Evolutionary conservation across 2,329 filamentous ascomycete genomes (phyloP).

Genomic region (Fusarium transvaalense): DNA sequence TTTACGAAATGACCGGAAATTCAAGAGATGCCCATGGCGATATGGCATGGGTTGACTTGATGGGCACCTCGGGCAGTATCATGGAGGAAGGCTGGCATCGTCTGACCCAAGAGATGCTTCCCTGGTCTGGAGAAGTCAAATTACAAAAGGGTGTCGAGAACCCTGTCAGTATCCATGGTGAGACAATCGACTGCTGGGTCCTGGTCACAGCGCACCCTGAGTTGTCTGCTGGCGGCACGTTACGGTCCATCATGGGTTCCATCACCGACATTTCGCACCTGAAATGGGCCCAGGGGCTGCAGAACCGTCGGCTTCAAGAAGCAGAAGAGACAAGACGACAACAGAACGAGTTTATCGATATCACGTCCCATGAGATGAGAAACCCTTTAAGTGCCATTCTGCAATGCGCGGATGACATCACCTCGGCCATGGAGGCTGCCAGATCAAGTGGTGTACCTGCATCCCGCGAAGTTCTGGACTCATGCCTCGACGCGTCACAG

Average conservation of each 20-base stretch:
- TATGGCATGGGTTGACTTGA: conserved; percentile 58
- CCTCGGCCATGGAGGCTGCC: conserved; percentile 54
- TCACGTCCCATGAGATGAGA: conserved; percentile 76
- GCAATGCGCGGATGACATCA: conserved; percentile 78
- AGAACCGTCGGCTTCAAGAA: conserved; percentile 53
- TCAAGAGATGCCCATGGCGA: conserved; percentile 53
- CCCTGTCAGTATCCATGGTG: conserved; percentile 41
- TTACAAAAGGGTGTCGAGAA: conserved; percentile 50
- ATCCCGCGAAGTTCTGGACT: conserved; percentile 60
- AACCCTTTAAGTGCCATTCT: conserved; percentile 79
- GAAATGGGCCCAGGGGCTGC: conserved; percentile 57
- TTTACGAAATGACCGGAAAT: conserved; percentile 62
- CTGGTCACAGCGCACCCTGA: conserved; percentile 55
- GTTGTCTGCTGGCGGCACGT: conserved; percentile 49
- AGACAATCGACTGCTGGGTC: conserved; percentile 60
- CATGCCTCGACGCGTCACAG: conserved; percentile 76
- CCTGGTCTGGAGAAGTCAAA: conserved; percentile 58
- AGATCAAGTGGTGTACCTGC: neutral
- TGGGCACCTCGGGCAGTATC: conserved; percentile 52
- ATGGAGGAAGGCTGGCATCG: conserved; percentile 56
- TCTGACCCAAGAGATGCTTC: conserved; percentile 51
- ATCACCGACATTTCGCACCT: conserved; percentile 60
- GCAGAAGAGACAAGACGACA: conserved; percentile 58
- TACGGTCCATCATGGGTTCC: conserved; percentile 57
- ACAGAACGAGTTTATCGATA: conserved; percentile 78